Conservation (phyloP, 2,329 filamentous ascomycete species). For the Zelopaecilomyces penicillatus region DNA sequence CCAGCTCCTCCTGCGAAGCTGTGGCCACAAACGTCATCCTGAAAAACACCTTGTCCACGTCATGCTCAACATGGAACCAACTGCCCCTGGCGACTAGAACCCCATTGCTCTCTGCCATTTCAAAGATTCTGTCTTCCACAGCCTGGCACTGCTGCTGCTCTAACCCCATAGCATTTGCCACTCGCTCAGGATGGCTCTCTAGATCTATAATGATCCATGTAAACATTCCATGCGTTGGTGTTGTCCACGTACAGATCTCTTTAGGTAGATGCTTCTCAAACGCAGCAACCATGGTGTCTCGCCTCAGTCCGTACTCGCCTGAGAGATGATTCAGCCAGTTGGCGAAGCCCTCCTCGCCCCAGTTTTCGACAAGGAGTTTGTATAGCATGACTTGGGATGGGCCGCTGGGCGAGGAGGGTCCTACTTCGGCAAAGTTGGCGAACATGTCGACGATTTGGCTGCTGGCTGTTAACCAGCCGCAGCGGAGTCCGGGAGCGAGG, state of each 20-base stretch:
- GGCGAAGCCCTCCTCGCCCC: conserved; percentile 82
- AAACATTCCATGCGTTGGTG: conserved; percentile 82
- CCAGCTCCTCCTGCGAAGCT: too few species aligned
- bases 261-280: conserved; percentile 60
- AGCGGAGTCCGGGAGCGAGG: conserved; percentile 64
- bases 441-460: conserved; percentile 72
- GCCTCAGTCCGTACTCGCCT: conserved; percentile 52
- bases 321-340: conserved; percentile 74
- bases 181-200: too few species aligned
- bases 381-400: conserved; percentile 70
- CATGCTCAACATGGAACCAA: conserved; percentile 71
- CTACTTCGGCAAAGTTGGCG: conserved; percentile 65
- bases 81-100: conserved; percentile 70
- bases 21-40: conserved; percentile 77
- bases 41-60: conserved; percentile 62
- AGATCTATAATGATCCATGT: conserved; percentile 62
- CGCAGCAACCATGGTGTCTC: neutral
- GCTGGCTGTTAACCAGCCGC: conserved; percentile 77
- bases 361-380: conserved; percentile 78
- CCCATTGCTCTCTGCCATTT: conserved; percentile 57
- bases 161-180: too few species aligned
- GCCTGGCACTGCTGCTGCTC: conserved; percentile 17
- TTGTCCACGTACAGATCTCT: conserved; percentile 63
- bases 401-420: conserved; percentile 69
- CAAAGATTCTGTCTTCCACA: conserved; percentile 74